A percentile compares a stretch with the other conserved stretches of the same genome.
Conservation (phyloP, 257 asterid genomes). For the Prunella vulgaris region DNA sequence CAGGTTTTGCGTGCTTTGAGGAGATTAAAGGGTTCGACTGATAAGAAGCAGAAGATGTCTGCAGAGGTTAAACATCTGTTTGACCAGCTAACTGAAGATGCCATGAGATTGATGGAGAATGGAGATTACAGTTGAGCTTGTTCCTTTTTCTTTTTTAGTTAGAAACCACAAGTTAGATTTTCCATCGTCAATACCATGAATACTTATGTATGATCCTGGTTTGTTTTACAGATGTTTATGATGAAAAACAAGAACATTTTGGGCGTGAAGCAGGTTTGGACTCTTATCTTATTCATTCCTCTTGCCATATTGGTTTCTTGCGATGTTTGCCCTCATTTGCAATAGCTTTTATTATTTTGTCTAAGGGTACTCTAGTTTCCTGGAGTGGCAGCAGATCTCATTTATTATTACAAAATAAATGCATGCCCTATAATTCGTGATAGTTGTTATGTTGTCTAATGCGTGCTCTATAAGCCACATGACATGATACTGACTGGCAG, state of each 20-base stretch:
- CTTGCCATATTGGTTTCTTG: background rate
- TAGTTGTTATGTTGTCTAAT: background rate
- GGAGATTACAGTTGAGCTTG: constrained; percentile 82
- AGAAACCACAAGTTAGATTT: constrained; percentile 1
- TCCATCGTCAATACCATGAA: background rate
- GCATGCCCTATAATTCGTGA: background rate
- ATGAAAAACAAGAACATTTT: constrained; percentile 84
- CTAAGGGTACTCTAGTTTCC: background rate
- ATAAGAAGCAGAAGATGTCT: constrained; percentile 86
- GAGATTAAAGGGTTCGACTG: constrained; percentile 88
- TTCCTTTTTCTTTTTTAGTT: background rate
- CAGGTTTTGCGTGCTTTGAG: constrained; percentile 89
- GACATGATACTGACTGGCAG: background rate
- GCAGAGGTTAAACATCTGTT: constrained; percentile 63
- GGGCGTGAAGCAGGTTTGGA: constrained; percentile 88
- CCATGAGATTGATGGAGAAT: constrained; percentile 81
- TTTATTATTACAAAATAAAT: background rate
- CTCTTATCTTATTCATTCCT: constrained; percentile 12
- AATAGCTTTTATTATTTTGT: background rate
- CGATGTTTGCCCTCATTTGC: constrained; percentile 1
- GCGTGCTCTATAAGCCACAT: background rate
- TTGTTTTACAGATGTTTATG: constrained; percentile 72
- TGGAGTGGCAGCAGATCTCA: too few species aligned
- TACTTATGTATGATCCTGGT: constrained; percentile 3
- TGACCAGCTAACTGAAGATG: constrained; percentile 97